These are phyloP conservation scores for Hirsutella minnesotensis DNA, from an alignment of 2,329 filamentous ascomycete genomes.

Conservation along the genomic window DNA sequence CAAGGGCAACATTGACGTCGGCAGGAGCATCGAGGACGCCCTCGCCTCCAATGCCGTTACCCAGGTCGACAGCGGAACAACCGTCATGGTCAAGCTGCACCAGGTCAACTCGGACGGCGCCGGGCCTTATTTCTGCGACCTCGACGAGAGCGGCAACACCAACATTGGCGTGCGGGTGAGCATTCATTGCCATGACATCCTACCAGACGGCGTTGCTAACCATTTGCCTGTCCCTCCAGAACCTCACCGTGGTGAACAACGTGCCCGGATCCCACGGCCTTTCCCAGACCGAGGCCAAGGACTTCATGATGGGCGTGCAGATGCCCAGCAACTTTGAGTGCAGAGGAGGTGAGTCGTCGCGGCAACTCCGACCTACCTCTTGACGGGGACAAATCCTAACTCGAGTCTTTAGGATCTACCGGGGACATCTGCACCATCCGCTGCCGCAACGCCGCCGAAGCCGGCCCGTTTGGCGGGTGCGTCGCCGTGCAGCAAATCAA, in stretches of 20 bases:
- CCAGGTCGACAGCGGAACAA: conserved; percentile 31
- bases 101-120: conserved; percentile 8
- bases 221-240: too few species aligned
- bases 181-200: not conserved
- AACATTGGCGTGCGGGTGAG: conserved; percentile 9
- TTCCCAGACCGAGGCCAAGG: conserved; percentile 40
- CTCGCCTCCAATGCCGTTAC: conserved; percentile 34
- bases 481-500: conserved; percentile 46
- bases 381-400: not conserved
- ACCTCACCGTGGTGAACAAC: conserved; percentile 43
- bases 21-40: conserved; percentile 40
- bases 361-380: not conserved
- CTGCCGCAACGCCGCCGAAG: conserved; percentile 45
- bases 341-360: conserved; percentile 33
- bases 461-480: conserved; percentile 46
- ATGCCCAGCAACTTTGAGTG: conserved; percentile 39
- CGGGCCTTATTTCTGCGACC: conserved; percentile 40
- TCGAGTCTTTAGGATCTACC: conserved; percentile 36
- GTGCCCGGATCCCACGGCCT: conserved; percentile 46
- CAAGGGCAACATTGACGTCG: conserved; percentile 49
- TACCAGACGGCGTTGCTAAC: not conserved
- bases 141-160: conserved; percentile 35
- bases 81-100: conserved; percentile 16
- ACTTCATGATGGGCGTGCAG: conserved; percentile 44
- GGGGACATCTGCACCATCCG: conserved; percentile 48